Evolutionary conservation across 176 grass and related monocot species (phyloP).

Genomic region (Paspalum notatum): DNA sequence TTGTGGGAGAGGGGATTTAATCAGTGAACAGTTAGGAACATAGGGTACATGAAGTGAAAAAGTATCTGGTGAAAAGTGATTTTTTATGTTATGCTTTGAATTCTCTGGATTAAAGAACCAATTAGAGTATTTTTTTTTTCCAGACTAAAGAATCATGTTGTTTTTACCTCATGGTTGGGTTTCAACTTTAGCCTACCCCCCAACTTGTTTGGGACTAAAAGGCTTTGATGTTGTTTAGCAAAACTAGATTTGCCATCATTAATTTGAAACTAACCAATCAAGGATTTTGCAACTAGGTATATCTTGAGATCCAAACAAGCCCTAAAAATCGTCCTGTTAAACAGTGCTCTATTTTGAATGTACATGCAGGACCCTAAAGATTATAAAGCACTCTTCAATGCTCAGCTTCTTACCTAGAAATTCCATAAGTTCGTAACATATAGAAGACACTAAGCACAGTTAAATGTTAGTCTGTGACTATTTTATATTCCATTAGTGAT

Average conservation of each 20-base stretch:
- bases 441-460: neutral
- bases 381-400: neutral
- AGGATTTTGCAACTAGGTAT: neutral
- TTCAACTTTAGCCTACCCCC: no score
- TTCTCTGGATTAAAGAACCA: neutral
- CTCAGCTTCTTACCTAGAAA: neutral
- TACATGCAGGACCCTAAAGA: neutral
- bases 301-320: conserved; percentile 14
- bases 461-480: neutral
- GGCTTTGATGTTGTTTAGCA: no score
- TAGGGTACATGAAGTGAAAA: neutral
- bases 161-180: no score
- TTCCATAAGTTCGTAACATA: neutral
- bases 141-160: neutral
- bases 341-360: conserved; percentile 10
- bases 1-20: neutral
- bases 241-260: neutral
- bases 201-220: no score
- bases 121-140: conserved; percentile 11
- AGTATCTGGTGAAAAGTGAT: conserved; percentile 7
- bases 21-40: conserved; percentile 8
- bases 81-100: neutral
- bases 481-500: conserved; percentile 5
- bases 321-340: neutral
- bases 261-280: neutral